A percentile compares a stretch with the other conserved stretches of the same genome.
These are phyloP conservation scores for Pseudopediastrum boryanum DNA, from an alignment of 139 green algal species.

Conservation along the genomic window DNA sequence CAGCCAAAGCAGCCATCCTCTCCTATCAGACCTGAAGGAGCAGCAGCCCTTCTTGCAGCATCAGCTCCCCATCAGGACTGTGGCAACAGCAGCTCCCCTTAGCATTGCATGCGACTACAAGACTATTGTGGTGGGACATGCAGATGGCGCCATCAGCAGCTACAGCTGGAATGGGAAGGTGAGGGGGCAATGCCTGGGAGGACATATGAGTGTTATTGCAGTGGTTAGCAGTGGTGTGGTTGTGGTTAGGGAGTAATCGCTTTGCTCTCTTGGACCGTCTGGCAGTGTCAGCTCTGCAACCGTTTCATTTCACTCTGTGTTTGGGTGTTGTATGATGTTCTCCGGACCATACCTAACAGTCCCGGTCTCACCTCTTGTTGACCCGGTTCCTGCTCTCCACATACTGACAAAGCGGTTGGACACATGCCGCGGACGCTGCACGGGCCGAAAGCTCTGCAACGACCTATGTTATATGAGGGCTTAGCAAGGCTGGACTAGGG, in stretches of 20 bases:
- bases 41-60: slow-evolving; percentile 68
- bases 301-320: background rate
- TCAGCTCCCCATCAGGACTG: slow-evolving; percentile 43
- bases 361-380: too few species aligned
- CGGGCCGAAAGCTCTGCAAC: too few species aligned
- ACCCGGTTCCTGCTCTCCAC: too few species aligned
- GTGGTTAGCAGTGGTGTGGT: background rate
- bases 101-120: slow-evolving; percentile 57
- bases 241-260: background rate
- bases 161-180: slow-evolving; percentile 75
- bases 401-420: too few species aligned
- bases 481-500: too few species aligned
- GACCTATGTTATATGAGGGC: too few species aligned
- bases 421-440: too few species aligned
- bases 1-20: slow-evolving; percentile 11
- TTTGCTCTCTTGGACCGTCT: background rate
- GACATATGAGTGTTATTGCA: background rate
- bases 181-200: background rate
- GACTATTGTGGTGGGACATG: slow-evolving; percentile 59
- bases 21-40: slow-evolving; percentile 29
- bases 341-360: too few species aligned
- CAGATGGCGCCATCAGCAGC: slow-evolving; percentile 61
- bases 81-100: slow-evolving; percentile 21
- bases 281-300: background rate
- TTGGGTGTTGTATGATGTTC: too few species aligned